These are phyloP conservation scores for Penicillium antarcticum DNA, from an alignment of 495 filamentous ascomycete species.

Conservation along the genomic window DNA sequence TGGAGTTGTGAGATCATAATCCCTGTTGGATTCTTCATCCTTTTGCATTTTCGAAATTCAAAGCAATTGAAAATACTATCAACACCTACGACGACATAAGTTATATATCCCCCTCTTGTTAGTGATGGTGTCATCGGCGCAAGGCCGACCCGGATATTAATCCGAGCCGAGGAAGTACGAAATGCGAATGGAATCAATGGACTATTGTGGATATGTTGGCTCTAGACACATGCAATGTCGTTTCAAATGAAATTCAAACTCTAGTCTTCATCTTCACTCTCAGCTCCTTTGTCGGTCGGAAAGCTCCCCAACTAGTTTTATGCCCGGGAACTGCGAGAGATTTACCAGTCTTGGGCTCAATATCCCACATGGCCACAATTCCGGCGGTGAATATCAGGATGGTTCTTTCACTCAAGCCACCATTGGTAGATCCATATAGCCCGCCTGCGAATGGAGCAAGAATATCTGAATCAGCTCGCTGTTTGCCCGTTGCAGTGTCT, in stretches of 20 bases:
- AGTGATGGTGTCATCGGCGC: conserved; percentile 27
- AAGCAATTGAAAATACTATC: background rate
- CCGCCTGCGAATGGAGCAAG: conserved; percentile 49
- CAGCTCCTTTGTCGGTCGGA: conserved; percentile 34
- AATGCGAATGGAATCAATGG: background rate
- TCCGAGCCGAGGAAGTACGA: conserved; percentile 7
- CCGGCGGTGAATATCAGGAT: conserved; percentile 47
- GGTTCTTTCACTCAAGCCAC: conserved; percentile 47
- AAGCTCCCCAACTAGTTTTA: conserved; percentile 33
- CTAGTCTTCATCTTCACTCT: conserved; percentile 32
- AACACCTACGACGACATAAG: background rate
- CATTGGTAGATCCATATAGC: conserved; percentile 42
- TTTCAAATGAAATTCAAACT: conserved; percentile 13
- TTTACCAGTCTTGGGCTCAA: conserved; percentile 37
- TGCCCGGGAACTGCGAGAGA: conserved; percentile 30
- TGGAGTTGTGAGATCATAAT: conserved; percentile 53
- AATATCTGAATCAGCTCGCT: conserved; percentile 19
- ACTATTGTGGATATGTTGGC: no score
- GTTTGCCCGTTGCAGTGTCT: conserved; percentile 29
- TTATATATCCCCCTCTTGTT: conserved; percentile 18
- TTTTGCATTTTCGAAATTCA: conserved; percentile 2
- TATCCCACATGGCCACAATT: conserved; percentile 50
- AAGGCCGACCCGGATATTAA: conserved; percentile 24
- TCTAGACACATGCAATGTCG: background rate
- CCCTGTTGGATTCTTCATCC: conserved; percentile 22